Percentiles rank a stretch among this genome's conserved stretches.
Evolutionary conservation across 306 rosid species (phyloP).

Genomic region (Inga laurina): DNA sequence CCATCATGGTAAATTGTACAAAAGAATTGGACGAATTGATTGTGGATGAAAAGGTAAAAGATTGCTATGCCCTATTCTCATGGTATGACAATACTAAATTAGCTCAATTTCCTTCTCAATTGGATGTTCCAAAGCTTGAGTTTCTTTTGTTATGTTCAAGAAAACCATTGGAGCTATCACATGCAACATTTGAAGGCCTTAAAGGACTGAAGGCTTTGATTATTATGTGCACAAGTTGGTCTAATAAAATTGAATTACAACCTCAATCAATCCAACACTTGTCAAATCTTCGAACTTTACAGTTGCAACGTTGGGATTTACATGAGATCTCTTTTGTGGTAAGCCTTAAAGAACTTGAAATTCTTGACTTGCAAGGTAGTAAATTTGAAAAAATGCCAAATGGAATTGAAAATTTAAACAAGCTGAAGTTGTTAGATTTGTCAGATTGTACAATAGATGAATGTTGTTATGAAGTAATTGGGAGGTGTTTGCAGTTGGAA

Average conservation of each 20-base stretch:
- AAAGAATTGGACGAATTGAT: background rate
- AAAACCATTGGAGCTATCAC: background rate
- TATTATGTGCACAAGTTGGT: too few species aligned
- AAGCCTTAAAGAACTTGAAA: background rate
- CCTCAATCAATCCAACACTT: background rate
- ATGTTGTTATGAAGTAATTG: background rate
- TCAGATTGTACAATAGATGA: background rate
- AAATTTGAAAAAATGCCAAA: background rate
- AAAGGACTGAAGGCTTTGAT: background rate
- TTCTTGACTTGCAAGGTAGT: background rate
- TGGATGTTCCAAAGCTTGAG: too few species aligned
- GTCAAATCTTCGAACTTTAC: background rate
- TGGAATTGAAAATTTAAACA: background rate
- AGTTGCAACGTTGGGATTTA: background rate
- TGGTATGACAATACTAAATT: background rate
- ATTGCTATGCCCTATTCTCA: background rate
- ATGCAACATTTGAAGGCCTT: background rate
- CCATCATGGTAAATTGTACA: background rate
- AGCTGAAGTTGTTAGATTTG: background rate
- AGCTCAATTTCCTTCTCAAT: too few species aligned
- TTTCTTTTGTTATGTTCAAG: too few species aligned
- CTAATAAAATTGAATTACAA: rapidly evolving
- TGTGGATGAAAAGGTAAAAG: background rate
- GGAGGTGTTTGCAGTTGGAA: background rate
- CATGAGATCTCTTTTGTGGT: background rate